Conservation (phyloP, 441 rosid genomes). For the Erodium moschatum region DNA sequence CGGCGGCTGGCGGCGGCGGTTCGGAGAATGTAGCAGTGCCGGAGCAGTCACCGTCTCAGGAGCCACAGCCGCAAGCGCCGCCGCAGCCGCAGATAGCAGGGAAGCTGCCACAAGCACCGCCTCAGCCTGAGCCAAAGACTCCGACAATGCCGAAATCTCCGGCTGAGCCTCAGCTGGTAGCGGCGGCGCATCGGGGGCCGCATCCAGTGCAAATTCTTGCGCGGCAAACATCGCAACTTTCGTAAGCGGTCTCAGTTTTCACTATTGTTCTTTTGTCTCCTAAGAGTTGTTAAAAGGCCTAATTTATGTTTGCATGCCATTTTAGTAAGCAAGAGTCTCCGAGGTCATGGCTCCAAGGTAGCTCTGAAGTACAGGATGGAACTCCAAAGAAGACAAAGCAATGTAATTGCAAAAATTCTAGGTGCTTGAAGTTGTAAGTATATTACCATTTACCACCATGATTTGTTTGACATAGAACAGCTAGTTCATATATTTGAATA, state of each 20-base stretch:
- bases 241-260: slow-evolving; percentile 21
- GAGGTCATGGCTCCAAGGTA: slow-evolving; percentile 23
- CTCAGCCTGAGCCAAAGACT: slow-evolving; percentile 13
- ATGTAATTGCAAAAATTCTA: slow-evolving; percentile 57
- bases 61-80: slow-evolving; percentile 13
- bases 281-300: not conserved
- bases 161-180: slow-evolving; percentile 13
- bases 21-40: slow-evolving; percentile 16
- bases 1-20: slow-evolving; percentile 20
- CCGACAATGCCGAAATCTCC: slow-evolving; percentile 12
- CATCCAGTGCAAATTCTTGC: slow-evolving; percentile 33
- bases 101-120: too few species aligned
- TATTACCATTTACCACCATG: slow-evolving; percentile 4
- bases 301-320: not conserved
- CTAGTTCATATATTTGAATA: too few species aligned
- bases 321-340: slow-evolving; percentile 48
- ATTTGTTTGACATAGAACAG: too few species aligned
- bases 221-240: slow-evolving; percentile 21
- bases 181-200: slow-evolving; percentile 27
- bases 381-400: slow-evolving; percentile 50
- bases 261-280: not conserved
- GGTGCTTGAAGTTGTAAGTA: slow-evolving; percentile 69
- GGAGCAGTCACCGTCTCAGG: slow-evolving; percentile 6
- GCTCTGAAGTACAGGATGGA: slow-evolving; percentile 36
- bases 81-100: too few species aligned